Evolutionary conservation across 2,329 filamentous ascomycete genomes (phyloP).

Genomic region (Lasiodiplodia gonubiensis): DNA sequence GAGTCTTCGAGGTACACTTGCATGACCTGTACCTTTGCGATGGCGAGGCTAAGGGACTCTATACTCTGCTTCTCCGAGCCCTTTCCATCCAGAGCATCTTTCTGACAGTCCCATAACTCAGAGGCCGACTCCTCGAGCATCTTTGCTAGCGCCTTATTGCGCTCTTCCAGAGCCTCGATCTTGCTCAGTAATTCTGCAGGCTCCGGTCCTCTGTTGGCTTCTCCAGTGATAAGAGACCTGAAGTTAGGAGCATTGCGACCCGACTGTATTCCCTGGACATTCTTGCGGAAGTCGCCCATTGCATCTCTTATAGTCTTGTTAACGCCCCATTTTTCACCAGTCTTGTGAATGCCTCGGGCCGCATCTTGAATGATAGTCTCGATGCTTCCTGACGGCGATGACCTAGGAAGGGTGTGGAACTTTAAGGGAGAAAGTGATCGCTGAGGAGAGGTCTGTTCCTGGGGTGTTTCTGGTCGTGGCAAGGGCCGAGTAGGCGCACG

Average conservation of each 20-base stretch:
- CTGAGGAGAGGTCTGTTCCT: neutral
- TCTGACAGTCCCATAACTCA: conserved; percentile 66
- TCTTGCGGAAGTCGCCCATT: conserved; percentile 78
- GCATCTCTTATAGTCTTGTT: conserved; percentile 83
- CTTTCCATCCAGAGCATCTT: conserved; percentile 53
- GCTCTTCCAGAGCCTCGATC: conserved; percentile 60
- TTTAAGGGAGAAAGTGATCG: conserved; percentile 39
- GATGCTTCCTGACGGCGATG: conserved; percentile 52
- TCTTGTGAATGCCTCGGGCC: conserved; percentile 74
- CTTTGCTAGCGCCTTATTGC: conserved; percentile 69
- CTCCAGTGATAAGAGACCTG: conserved; percentile 40
- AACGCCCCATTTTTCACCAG: conserved; percentile 76
- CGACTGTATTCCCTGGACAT: conserved; percentile 69
- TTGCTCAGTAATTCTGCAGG: conserved; percentile 44
- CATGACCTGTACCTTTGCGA: conserved; percentile 58
- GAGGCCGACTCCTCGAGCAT: conserved; percentile 72
- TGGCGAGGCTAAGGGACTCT: conserved; percentile 53
- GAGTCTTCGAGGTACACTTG: conserved; percentile 58
- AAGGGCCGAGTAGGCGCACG: conserved; percentile 39
- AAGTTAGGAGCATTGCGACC: conserved; percentile 38
- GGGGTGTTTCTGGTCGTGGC: conserved; percentile 33
- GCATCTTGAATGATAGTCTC: conserved; percentile 78
- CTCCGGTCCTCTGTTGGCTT: conserved; percentile 38
- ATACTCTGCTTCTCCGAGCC: conserved; percentile 42
- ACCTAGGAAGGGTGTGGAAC: conserved; percentile 36